Evolutionary conservation across 148 eudicot species (phyloP).

Genomic region (Rhododendron williamsianum): DNA sequence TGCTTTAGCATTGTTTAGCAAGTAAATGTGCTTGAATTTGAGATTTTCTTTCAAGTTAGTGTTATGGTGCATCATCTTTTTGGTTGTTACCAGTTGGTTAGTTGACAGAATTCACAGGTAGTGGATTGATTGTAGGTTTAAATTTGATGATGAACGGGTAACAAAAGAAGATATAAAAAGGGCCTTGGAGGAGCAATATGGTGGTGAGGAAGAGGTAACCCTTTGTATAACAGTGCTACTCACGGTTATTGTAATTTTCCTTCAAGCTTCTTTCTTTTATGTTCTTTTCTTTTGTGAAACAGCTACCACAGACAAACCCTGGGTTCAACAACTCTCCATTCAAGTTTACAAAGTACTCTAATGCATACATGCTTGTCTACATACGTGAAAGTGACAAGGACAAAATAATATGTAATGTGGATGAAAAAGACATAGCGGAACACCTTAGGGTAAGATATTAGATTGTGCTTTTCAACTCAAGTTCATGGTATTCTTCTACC

Average conservation of each 20-base stretch:
- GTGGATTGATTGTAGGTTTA: conserved; percentile 45
- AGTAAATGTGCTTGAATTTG: not conserved
- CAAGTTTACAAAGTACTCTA: conserved; percentile 80
- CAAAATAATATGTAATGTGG: conserved; percentile 77
- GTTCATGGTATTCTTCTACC: not conserved
- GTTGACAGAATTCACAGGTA: not conserved
- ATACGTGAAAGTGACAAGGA: conserved; percentile 90
- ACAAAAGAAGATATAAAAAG: conserved; percentile 81
- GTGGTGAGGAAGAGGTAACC: conserved; percentile 90
- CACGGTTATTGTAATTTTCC: not conserved
- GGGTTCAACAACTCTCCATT: conserved; percentile 48
- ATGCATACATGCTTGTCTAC: conserved; percentile 92
- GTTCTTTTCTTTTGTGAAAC: conserved; percentile 17
- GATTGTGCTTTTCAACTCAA: not conserved
- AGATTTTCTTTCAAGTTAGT: not conserved
- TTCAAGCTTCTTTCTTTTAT: not conserved
- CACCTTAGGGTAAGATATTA: conserved; percentile 63
- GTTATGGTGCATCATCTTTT: not conserved
- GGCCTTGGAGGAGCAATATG: conserved; percentile 87
- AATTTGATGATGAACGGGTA: conserved; percentile 91
- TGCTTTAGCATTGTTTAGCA: not conserved
- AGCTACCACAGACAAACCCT: conserved; percentile 78
- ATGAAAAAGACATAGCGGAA: conserved; percentile 83
- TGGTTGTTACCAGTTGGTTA: not conserved
- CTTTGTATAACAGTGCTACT: not conserved